Evolutionary conservation across 2,329 filamentous ascomycete genomes (phyloP), one percentile per base, ranked within the genome.

Genomic region (Penicillium sp.): DNA sequence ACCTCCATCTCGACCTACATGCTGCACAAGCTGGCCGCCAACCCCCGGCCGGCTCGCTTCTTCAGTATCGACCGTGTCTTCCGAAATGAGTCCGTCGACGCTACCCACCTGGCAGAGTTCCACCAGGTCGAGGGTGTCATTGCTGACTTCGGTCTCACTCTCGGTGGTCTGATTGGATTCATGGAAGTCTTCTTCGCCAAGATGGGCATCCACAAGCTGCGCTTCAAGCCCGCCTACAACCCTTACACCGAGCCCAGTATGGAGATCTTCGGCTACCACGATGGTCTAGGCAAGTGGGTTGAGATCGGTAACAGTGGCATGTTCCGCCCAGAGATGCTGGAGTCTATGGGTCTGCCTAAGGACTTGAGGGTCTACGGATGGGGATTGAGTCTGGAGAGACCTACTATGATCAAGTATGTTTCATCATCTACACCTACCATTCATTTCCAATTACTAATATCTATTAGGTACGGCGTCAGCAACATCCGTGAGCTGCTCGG

Each of bases 11-110:
- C 89, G 38, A 89, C 93, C 29, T 90, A 90, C 68, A 91, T 96
- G 80, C 84, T 99, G 62, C 87, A 96, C 77, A 91, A 91, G 70
- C 83, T 99, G 50, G 91, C 94, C 29, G 84, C 88, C 54, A 83
- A 89, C 70, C 91, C 90, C 56, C 88, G 90, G 15, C 89, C 90
- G 6, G 91, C 91, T n/a, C 87, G 92, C 59, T 97, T 96, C 80
- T 99, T 99, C 81, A 96, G 91, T 59, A 99, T 99, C 72, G 94
- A 99, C 76, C 86, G 94, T 52, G 94, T 99, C 58, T 99, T 99
- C 87, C 86, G 91, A 63, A 99, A 99, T 75, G 94, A 99, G 77
- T 91, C 91, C 3, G 92, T 99, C 55, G 94, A 99, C 69, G 92
- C 92, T 15, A 99, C 94, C 9, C 94, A 99, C 80, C 77, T 99